These are phyloP conservation scores for Rhizophora apiculata DNA, from an alignment of 345 rosid genomes.

Conservation along the genomic window DNA sequence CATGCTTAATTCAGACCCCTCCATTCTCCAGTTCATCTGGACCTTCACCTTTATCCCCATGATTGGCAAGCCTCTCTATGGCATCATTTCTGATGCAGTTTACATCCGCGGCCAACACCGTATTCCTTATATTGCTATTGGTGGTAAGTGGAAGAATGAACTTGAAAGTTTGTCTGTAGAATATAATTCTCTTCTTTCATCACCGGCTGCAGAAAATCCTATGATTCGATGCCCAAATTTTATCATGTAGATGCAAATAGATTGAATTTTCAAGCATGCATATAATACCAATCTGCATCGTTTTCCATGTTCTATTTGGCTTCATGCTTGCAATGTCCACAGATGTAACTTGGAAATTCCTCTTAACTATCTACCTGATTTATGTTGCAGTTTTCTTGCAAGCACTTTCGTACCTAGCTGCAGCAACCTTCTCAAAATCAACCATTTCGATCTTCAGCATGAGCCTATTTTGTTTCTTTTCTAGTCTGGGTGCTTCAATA, in stretches of 20 bases:
- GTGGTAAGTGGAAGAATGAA: conserved; percentile 42
- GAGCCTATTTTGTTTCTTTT: conserved; percentile 58
- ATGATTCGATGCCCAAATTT: neutral
- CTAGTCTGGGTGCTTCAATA: conserved; percentile 83
- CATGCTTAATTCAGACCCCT: conserved; percentile 59
- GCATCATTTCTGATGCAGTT: conserved; percentile 72
- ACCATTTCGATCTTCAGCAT: conserved; percentile 49
- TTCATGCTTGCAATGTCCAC: no score
- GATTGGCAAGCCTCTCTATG: conserved; percentile 83
- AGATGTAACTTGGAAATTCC: neutral
- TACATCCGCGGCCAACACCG: conserved; percentile 81
- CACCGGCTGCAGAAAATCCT: no score
- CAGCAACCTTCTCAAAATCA: conserved; percentile 57
- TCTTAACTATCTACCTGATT: neutral
- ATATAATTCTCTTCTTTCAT: no score
- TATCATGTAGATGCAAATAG: neutral
- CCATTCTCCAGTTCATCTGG: conserved; percentile 80
- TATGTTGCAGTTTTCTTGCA: conserved; percentile 71
- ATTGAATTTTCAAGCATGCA: neutral
- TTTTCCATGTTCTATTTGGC: no score
- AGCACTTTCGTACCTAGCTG: conserved; percentile 74
- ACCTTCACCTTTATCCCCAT: conserved; percentile 80
- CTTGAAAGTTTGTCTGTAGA: no score
- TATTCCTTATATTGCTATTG: conserved; percentile 86
- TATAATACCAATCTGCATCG: no score